Base-by-base conservation (phyloP, 805 yeast genomes). In the Ogataea neopini region DNA sequence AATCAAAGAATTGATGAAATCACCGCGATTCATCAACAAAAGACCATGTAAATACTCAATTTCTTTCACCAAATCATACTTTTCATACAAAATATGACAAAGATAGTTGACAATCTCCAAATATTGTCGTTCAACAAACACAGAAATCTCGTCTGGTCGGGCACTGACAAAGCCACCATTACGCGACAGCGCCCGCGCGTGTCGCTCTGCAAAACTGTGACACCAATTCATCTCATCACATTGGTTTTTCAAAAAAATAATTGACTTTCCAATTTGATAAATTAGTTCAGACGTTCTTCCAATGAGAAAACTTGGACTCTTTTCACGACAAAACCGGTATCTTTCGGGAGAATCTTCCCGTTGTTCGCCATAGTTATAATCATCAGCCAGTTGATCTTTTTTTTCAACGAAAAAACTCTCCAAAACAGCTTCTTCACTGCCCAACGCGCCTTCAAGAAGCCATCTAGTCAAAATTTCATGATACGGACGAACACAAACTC, bases 11-110 rank as follows among this genome's bases (percentile, higher is more conserved):
- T 86, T 83, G n/a, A 87, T 80, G 51, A 92, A 86, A 62, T 92
- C 96, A n/a, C 92, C 88, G 47, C 78, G 80, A 5, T 83, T 80
- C 73, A 88, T 81, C 35, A 94, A 64, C 56, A 90, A 69, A 48
- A 84, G 80, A 49, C 78, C 79, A 51, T 85, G 84, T 47, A 88
- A 69, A 38, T 82, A 83, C 4, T 63, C 60, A n/a, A 92, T 61
- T 53, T 86, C 88, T 9, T 70, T 65, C 33, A 70, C 66, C 30
- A 84, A 63, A 33, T 74, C 66, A 54, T 73, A 76, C 50, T 81
- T 79, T 2, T 68, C 67, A 43, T 76, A 71, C 2, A 90, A 57
- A 2, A 80, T 62, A 9, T 64, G 50, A 18, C 81, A 77, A 40
- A 86, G 72, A 50, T 72, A 79, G 28, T 74, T 69, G 1, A 81